These are phyloP conservation scores for Xylaria sp. DNA, from an alignment of 2,329 filamentous ascomycete genomes.

Conservation along the genomic window DNA sequence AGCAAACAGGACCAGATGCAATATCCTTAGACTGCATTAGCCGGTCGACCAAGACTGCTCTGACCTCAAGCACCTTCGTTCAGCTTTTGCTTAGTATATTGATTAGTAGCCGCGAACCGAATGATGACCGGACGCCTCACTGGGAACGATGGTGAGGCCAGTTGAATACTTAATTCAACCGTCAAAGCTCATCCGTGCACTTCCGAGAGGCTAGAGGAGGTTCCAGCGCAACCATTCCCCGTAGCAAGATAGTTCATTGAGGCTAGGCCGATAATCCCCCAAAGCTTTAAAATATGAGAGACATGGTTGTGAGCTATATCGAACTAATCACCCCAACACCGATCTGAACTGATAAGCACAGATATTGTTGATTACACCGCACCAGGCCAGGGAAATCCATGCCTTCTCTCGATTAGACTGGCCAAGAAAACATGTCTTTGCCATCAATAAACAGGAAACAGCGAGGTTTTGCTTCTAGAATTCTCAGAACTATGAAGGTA, in stretches of 20 bases:
- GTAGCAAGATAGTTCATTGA: not conserved
- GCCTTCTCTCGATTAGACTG: not conserved
- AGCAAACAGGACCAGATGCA: not conserved
- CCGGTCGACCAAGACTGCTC: conserved; percentile 6
- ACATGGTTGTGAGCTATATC: too few species aligned
- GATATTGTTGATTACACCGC: conserved; percentile 4
- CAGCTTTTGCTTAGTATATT: not conserved
- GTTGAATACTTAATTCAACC: not conserved
- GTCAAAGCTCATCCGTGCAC: too few species aligned
- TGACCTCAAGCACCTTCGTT: not conserved
- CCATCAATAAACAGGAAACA: too few species aligned
- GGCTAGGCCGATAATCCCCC: not conserved
- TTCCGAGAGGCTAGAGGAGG: not conserved
- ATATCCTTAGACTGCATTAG: not conserved
- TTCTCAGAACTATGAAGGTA: too few species aligned
- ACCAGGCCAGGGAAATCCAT: not conserved
- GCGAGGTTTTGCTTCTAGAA: not conserved
- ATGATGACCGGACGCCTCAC: not conserved
- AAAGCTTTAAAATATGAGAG: not conserved
- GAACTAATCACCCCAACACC: too few species aligned
- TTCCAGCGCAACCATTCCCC: not conserved
- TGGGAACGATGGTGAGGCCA: not conserved
- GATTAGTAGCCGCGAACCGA: not conserved
- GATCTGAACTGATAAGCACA: too few species aligned
- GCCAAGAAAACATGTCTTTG: not conserved